Base-by-base conservation (phyloP, 2,329 filamentous ascomycete genomes). In the Monilinia laxa region DNA sequence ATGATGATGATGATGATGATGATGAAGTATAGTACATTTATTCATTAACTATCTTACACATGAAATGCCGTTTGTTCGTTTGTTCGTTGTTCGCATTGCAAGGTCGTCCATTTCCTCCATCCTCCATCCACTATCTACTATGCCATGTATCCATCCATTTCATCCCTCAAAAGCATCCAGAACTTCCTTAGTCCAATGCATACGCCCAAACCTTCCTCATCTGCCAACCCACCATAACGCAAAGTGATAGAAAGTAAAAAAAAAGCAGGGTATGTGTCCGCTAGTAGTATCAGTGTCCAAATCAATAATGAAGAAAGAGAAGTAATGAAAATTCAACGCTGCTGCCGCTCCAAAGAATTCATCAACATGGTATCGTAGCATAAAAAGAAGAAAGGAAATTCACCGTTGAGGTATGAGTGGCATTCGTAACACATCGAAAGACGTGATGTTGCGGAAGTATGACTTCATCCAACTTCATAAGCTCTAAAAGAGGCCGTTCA, bases 311-410 rank as follows among this genome's bases (percentile, higher is more conserved):
- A 52, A 42, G 23, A 49, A 38, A 4, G 28, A 64, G 28, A 1
- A 16, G n/a, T 4, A n/a, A n/a, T n/a, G 31, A 7, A 59, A 40
- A 52, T 20, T 65, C 11, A 23, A 52, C 16, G 42, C 28, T 49
- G 54, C 28, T 49, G 42, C 42, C 63, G 18, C 42, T 52, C 42
- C n/a, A 51, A 35, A 35, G 5, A 31, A 59, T 18, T 47, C 62
- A 20, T 59, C 31, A 52, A 49, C n/a, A 60, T 52, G 63, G 42
- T 59, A 60, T 65, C 31, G 51, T 63, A 63, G 63, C 54, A 52
- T 59, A 10, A 49, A 64, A 28, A 42, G n/a, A 64, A 42, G 11
- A 31, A 54, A 35, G 20, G 3, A 35, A 47, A 14, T 18, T 14
- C 2, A 56, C 38, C 38, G 38, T 47, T 23, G 12, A 25, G 45